Conservation (phyloP, 345 rosid species). For the Euphorbia tirucalli region DNA sequence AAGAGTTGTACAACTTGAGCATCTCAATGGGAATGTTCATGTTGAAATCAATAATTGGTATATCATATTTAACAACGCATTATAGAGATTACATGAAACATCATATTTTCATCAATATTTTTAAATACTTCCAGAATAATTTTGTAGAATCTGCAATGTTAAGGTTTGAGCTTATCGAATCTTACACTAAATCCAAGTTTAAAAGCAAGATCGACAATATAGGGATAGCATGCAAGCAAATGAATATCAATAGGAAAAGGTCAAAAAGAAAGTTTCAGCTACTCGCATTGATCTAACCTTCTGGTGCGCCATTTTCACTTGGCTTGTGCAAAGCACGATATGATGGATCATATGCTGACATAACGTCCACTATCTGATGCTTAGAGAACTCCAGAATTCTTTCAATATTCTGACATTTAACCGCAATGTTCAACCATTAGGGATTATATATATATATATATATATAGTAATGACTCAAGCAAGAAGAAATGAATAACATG, state of each 20-base stretch:
- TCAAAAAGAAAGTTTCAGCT: slow-evolving; percentile 12
- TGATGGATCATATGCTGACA: slow-evolving; percentile 91
- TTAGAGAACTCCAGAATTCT: slow-evolving; percentile 93
- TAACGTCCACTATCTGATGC: slow-evolving; percentile 78
- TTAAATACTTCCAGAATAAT: neutral
- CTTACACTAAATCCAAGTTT: neutral
- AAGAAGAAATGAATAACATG: neutral
- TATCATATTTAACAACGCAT: neutral
- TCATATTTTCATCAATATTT: neutral
- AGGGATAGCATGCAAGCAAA: neutral
- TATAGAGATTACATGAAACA: neutral
- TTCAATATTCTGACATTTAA: slow-evolving; percentile 72
- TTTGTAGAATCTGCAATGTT: neutral
- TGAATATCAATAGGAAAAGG: slow-evolving; percentile 5
- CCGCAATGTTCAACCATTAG: slow-evolving; percentile 15
- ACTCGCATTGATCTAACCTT: slow-evolving; percentile 51
- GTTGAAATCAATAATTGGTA: neutral
- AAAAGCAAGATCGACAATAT: neutral
- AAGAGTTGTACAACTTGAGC: neutral
- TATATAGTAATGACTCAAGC: slow-evolving; percentile 5
- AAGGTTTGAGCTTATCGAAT: neutral
- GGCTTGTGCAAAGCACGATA: slow-evolving; percentile 84
- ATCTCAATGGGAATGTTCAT: neutral
- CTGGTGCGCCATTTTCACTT: slow-evolving; percentile 61
- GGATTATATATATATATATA: slow-evolving; percentile 5